Conservation (phyloP, 768 basidiomycete genomes). For the Heimioporus sp. region DNA sequence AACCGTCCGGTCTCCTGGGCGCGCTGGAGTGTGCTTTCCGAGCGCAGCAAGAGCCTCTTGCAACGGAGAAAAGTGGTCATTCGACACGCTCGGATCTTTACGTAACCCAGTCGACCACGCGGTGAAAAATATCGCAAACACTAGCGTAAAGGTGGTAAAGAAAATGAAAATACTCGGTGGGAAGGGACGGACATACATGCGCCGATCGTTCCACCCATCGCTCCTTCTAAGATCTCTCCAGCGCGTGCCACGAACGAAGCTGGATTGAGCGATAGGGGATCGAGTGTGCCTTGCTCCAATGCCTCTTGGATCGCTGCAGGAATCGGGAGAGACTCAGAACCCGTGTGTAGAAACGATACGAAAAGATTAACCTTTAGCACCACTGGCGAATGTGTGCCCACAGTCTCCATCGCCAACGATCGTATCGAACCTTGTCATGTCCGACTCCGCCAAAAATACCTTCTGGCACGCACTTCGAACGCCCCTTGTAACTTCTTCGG, state of each 20-base stretch:
- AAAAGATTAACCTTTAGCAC: conserved; percentile 34
- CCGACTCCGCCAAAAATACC: conserved; percentile 45
- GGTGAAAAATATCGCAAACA: conserved; percentile 45
- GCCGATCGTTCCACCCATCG: conserved; percentile 55
- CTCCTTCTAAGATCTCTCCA: conserved; percentile 45
- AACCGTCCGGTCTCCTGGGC: conserved; percentile 54
- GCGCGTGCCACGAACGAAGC: conserved; percentile 27
- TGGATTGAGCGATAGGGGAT: conserved; percentile 12
- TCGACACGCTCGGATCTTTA: neutral
- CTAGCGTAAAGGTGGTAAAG: conserved; percentile 17
- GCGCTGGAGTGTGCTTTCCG: conserved; percentile 46
- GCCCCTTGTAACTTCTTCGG: conserved; percentile 7
- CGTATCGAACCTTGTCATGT: conserved; percentile 59
- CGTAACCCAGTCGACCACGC: conserved; percentile 30
- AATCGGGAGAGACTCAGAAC: neutral
- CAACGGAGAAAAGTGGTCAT: conserved; percentile 12
- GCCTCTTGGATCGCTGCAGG: conserved; percentile 32
- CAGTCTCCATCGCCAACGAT: conserved; percentile 65
- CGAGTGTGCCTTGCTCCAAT: conserved; percentile 28
- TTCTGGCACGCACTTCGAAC: conserved; percentile 35
- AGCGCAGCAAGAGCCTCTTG: conserved; percentile 30
- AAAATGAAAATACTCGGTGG: neutral
- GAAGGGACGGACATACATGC: conserved; percentile 39
- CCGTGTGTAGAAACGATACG: neutral
- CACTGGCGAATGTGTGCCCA: conserved; percentile 54